These are phyloP conservation scores for Erysimum cheiri DNA, from an alignment of 441 rosid genomes.

Conservation along the genomic window DNA sequence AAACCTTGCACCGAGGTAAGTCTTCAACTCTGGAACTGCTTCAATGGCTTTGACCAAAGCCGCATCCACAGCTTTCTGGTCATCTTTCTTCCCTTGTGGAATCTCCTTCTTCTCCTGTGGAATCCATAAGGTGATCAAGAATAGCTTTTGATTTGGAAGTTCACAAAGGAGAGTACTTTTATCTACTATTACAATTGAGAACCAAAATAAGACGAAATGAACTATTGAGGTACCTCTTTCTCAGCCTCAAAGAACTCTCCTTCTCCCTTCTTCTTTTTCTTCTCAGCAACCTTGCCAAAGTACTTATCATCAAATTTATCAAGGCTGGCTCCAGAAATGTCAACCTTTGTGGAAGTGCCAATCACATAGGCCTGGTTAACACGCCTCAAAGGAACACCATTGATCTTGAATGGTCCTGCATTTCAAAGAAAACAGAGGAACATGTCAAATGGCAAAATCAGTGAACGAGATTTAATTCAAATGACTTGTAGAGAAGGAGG, in stretches of 20 bases:
- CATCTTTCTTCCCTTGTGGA: conserved; percentile 54
- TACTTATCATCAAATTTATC: conserved; percentile 59
- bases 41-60: conserved; percentile 55
- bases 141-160: background rate
- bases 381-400: conserved; percentile 88
- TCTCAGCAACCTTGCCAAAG: conserved; percentile 55
- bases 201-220: too few relatives aligned
- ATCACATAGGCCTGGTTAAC: conserved; percentile 81
- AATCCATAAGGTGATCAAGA: background rate
- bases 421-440: background rate
- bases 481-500: background rate
- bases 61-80: conserved; percentile 52
- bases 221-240: conserved; percentile 46
- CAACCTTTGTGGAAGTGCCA: conserved; percentile 85
- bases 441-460: background rate
- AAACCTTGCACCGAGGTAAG: conserved; percentile 59
- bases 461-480: background rate
- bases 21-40: conserved; percentile 54
- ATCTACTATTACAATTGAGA: too few relatives aligned
- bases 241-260: conserved; percentile 63
- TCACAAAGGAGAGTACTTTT: background rate
- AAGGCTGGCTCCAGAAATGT: conserved; percentile 48
- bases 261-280: conserved; percentile 55
- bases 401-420: conserved; percentile 84
- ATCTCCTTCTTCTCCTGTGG: conserved; percentile 50